phyloP scores from a whole-genome alignment of 805 yeast genomes.

The Wickerhamomyces mucosus region DNA sequence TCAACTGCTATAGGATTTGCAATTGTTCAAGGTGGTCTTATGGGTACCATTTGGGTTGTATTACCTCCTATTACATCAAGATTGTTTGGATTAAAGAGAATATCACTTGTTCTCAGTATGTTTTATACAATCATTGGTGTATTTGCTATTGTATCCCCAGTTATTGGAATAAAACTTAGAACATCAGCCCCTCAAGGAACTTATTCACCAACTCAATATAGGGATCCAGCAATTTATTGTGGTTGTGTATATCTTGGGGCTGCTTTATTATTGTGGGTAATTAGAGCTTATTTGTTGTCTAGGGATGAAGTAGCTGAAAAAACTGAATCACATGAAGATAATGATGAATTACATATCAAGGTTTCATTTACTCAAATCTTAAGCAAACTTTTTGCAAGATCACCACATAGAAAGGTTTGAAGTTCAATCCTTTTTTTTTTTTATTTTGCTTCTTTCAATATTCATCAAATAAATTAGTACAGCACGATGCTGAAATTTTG shows the following conservation, averaged over 20 bases:
- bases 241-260: conserved; percentile 46
- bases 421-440: no score
- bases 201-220: conserved; percentile 37
- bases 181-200: conserved; percentile 19
- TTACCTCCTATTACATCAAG: conserved; percentile 41
- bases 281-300: conserved; percentile 48
- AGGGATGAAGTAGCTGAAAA: conserved; percentile 30
- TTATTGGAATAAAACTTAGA: conserved; percentile 47
- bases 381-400: conserved; percentile 5
- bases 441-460: no score
- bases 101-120: conserved; percentile 41
- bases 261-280: conserved; percentile 29
- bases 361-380: conserved; percentile 6
- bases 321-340: conserved; percentile 19
- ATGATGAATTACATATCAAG: conserved; percentile 13
- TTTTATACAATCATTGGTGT: conserved; percentile 43
- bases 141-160: conserved; percentile 47
- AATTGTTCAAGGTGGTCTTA: conserved; percentile 40
- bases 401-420: conserved; percentile 7
- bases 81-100: conserved; percentile 42
- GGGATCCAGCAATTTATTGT: conserved; percentile 46
- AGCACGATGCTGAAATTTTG: no score
- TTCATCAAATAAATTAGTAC: no score
- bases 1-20: conserved; percentile 48
- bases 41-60: conserved; percentile 56